Conservation (phyloP, 768 basidiomycete species). For the Tylopilus rubrobrunneus region DNA sequence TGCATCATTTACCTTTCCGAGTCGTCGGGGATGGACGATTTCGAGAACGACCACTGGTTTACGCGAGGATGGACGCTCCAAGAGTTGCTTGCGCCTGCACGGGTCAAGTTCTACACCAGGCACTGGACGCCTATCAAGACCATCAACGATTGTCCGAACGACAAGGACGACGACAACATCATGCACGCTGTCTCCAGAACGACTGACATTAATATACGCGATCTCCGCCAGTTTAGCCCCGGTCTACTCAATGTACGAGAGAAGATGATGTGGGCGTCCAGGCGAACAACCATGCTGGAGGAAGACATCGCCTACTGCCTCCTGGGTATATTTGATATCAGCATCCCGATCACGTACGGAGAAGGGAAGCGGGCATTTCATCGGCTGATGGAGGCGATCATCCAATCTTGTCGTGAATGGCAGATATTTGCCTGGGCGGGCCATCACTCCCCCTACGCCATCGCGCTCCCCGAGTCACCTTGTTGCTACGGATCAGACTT, state of each 20-base stretch:
- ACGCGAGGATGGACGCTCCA: conserved; percentile 9
- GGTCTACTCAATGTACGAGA: conserved; percentile 5
- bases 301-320: conserved; percentile 7
- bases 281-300: background rate
- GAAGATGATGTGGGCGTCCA: conserved; percentile 12
- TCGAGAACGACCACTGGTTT: conserved; percentile 3
- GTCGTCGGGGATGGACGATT: background rate
- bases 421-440: conserved; percentile 9
- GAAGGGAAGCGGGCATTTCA: conserved; percentile 10
- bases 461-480: conserved; percentile 4
- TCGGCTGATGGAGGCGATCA: conserved; percentile 6
- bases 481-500: background rate
- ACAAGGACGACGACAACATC: background rate
- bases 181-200: background rate
- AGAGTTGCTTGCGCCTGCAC: conserved; percentile 4
- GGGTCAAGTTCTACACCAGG: conserved; percentile 6
- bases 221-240: conserved; percentile 4
- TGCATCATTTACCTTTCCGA: conserved; percentile 3
- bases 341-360: conserved; percentile 6
- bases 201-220: background rate
- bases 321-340: conserved; percentile 9
- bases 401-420: conserved; percentile 9
- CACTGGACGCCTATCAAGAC: background rate
- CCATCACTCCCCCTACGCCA: conserved; percentile 4
- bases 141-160: background rate